Evolutionary conservation across 495 filamentous ascomycete species (phyloP).

Genomic region (Pyrenula massariospora): DNA sequence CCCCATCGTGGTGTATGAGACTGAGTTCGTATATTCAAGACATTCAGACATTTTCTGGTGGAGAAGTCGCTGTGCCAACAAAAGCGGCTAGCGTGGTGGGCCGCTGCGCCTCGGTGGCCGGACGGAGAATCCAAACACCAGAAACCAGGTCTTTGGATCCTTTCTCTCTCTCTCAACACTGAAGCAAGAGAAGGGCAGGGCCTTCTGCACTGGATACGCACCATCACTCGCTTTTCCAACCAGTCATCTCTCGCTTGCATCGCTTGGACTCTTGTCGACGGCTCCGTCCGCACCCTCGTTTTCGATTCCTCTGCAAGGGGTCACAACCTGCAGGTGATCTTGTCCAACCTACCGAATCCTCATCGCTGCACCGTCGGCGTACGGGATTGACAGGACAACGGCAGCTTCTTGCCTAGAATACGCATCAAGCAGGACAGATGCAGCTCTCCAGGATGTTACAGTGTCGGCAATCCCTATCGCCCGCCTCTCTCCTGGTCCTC

Average conservation of each 20-base stretch:
- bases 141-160: slow-evolving; percentile 2
- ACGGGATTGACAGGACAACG: not conserved
- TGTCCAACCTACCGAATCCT: not conserved
- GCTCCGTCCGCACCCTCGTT: not conserved
- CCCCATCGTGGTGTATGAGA: slow-evolving; percentile 19
- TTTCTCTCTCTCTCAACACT: not conserved
- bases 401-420: not conserved
- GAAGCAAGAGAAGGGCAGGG: no score
- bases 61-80: not conserved
- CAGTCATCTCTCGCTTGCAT: not conserved
- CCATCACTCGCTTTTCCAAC: not conserved
- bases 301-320: not conserved
- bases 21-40: not conserved
- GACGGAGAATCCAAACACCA: not conserved
- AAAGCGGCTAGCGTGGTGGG: slow-evolving; percentile 5
- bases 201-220: no score
- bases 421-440: not conserved
- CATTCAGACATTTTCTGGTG: not conserved
- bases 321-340: not conserved
- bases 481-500: not conserved
- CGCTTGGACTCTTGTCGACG: not conserved
- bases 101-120: slow-evolving; percentile 1
- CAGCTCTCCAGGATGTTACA: not conserved
- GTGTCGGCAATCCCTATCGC: not conserved
- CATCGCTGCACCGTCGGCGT: not conserved